A percentile compares a stretch with the other conserved stretches of the same genome.
These are phyloP conservation scores for Silene vulgaris DNA, from an alignment of 179 eudicot species.

Conservation along the genomic window DNA sequence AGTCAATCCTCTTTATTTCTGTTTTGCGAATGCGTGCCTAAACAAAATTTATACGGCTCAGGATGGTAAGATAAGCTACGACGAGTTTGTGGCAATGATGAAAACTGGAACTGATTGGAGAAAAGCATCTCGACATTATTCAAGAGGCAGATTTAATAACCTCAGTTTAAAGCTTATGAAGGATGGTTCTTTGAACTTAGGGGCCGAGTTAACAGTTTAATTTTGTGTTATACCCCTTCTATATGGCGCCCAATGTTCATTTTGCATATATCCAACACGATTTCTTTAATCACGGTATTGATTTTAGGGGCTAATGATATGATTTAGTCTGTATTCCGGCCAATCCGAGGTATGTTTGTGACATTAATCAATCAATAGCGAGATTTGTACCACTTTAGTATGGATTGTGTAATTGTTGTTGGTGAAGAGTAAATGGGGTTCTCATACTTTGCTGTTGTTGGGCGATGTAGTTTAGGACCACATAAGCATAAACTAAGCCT, in stretches of 20 bases:
- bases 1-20: neutral
- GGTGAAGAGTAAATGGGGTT: too few species aligned
- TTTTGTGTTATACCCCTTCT: slow-evolving; percentile 28
- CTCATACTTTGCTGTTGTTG: too few species aligned
- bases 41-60: slow-evolving; percentile 23
- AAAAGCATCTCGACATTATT: slow-evolving; percentile 88
- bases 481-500: too few species aligned
- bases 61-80: slow-evolving; percentile 90
- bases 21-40: neutral
- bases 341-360: slow-evolving; percentile 25
- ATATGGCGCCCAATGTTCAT: slow-evolving; percentile 30
- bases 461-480: too few species aligned
- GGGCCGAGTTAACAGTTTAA: slow-evolving; percentile 38
- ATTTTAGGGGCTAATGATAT: slow-evolving; percentile 24
- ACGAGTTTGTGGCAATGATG: slow-evolving; percentile 90
- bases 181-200: slow-evolving; percentile 75
- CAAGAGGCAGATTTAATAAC: slow-evolving; percentile 85
- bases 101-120: slow-evolving; percentile 94
- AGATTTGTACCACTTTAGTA: too few species aligned
- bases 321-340: slow-evolving; percentile 30
- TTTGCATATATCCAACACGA: slow-evolving; percentile 38
- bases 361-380: slow-evolving; percentile 12
- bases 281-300: slow-evolving; percentile 24
- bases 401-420: too few species aligned
- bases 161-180: slow-evolving; percentile 76